Conservation (phyloP, 805 yeast species). For the Candida hungchunana region DNA sequence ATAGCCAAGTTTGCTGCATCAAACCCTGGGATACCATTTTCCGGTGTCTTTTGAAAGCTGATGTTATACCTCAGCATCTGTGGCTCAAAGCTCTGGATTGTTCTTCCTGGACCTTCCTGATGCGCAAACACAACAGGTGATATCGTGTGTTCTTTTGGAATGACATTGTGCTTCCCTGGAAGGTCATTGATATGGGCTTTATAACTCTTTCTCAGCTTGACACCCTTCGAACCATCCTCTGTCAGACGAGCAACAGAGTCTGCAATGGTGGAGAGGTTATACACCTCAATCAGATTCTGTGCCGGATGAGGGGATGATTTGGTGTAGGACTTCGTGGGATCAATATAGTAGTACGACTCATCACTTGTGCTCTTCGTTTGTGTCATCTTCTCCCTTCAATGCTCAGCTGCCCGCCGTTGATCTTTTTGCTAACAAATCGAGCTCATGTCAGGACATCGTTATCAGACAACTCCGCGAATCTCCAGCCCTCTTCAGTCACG, state of each 20-base stretch:
- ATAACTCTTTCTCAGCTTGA: slow-evolving; percentile 89
- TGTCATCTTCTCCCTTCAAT: slow-evolving; percentile 5
- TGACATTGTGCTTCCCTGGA: slow-evolving; percentile 66
- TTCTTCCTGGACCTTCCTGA: slow-evolving; percentile 35
- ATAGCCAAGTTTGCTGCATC: slow-evolving; percentile 64
- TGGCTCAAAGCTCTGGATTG: slow-evolving; percentile 46
- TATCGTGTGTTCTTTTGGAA: slow-evolving; percentile 45
- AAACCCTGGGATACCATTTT: slow-evolving; percentile 74
- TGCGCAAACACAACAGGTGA: slow-evolving; percentile 35
- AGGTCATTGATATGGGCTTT: slow-evolving; percentile 87
- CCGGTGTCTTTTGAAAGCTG: slow-evolving; percentile 59
- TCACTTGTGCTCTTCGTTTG: slow-evolving; percentile 14
- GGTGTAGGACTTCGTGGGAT: slow-evolving; percentile 26
- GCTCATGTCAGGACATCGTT: no score
- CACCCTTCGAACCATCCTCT: slow-evolving; percentile 86
- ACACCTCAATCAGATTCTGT: slow-evolving; percentile 64
- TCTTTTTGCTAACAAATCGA: not conserved
- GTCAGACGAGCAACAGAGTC: slow-evolving; percentile 81
- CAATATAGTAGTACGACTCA: slow-evolving; percentile 36
- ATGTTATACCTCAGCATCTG: slow-evolving; percentile 46
- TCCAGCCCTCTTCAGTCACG: no score
- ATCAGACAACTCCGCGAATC: no score
- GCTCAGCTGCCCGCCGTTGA: not conserved
- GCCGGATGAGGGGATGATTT: slow-evolving; percentile 64
- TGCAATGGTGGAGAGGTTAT: slow-evolving; percentile 64